Conservation (phyloP, 768 basidiomycete genomes). For the Leccinellum luteum region DNA sequence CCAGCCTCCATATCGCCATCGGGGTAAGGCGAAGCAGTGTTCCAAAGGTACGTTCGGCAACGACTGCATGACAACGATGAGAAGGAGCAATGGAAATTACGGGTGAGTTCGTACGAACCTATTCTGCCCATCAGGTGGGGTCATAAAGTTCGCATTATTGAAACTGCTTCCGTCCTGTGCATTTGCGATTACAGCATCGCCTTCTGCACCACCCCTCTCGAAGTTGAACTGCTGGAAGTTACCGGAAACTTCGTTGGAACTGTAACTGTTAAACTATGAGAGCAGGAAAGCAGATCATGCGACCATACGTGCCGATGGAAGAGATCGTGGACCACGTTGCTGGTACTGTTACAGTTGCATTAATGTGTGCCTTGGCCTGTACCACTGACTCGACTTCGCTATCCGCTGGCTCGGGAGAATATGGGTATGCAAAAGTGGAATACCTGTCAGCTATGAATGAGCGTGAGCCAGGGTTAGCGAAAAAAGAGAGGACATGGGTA, state of each 20-base stretch:
- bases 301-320: conserved; percentile 56
- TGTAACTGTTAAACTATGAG: conserved; percentile 53
- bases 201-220: conserved; percentile 80
- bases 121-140: conserved; percentile 79
- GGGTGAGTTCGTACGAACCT: conserved; percentile 37
- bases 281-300: not conserved
- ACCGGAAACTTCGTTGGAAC: conserved; percentile 87
- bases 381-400: conserved; percentile 50
- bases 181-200: conserved; percentile 90
- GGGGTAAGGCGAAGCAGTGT: conserved; percentile 83
- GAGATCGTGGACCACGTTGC: conserved; percentile 78
- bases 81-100: not conserved
- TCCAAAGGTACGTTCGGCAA: conserved; percentile 98
- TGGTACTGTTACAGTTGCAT: conserved; percentile 79
- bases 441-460: too few relatives aligned
- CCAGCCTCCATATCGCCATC: conserved; percentile 97
- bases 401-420: conserved; percentile 61
- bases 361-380: conserved; percentile 81
- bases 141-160: conserved; percentile 93
- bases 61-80: conserved; percentile 33
- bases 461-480: too few relatives aligned
- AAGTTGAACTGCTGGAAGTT: conserved; percentile 99
- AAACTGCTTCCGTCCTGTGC: conserved; percentile 94
- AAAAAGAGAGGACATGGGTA: not conserved
- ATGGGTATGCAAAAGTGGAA: conserved; percentile 31